Conservation (phyloP, 768 basidiomycete species). For the Dacryopinax spathularia region DNA sequence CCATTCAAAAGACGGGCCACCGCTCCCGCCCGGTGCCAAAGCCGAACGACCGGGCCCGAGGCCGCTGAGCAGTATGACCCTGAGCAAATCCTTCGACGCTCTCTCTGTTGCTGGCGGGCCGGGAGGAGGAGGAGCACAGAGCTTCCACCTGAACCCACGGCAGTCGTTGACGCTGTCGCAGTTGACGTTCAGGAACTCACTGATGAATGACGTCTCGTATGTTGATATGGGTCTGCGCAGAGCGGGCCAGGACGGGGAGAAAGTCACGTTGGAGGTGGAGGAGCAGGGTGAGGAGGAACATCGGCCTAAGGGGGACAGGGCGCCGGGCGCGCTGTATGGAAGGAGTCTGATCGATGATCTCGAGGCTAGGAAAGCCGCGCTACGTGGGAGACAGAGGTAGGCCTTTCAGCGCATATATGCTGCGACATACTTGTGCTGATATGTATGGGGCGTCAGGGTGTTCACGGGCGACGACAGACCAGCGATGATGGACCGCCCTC, state of each 20-base stretch:
- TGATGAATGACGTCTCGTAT: slow-evolving; percentile 51
- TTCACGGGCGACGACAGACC: slow-evolving; percentile 81
- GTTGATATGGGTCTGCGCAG: slow-evolving; percentile 56
- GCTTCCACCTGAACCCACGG: slow-evolving; percentile 65
- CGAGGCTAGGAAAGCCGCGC: slow-evolving; percentile 64
- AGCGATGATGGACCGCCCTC: slow-evolving; percentile 77
- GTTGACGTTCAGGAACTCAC: slow-evolving; percentile 69
- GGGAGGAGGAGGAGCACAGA: slow-evolving; percentile 38
- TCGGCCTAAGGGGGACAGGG: slow-evolving; percentile 28
- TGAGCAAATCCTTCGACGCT: slow-evolving; percentile 17
- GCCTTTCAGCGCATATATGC: slow-evolving; percentile 11
- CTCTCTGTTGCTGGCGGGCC: slow-evolving; percentile 18
- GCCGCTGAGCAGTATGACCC: slow-evolving; percentile 19
- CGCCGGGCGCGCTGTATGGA: slow-evolving; percentile 72
- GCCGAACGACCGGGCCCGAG: slow-evolving; percentile 38
- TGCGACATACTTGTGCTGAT: neutral
- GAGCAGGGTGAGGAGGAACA: slow-evolving; percentile 26
- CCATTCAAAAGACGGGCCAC: slow-evolving; percentile 53
- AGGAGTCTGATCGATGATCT: slow-evolving; percentile 83
- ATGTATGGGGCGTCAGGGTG: slow-evolving; percentile 34
- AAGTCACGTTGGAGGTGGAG: slow-evolving; percentile 36
- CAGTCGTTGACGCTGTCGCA: slow-evolving; percentile 61
- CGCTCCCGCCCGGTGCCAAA: slow-evolving; percentile 60
- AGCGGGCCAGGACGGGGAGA: slow-evolving; percentile 66
- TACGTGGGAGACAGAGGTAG: slow-evolving; percentile 75